These are phyloP conservation scores for Boletellus emodensis DNA, from an alignment of 768 basidiomycete species.

Conservation along the genomic window DNA sequence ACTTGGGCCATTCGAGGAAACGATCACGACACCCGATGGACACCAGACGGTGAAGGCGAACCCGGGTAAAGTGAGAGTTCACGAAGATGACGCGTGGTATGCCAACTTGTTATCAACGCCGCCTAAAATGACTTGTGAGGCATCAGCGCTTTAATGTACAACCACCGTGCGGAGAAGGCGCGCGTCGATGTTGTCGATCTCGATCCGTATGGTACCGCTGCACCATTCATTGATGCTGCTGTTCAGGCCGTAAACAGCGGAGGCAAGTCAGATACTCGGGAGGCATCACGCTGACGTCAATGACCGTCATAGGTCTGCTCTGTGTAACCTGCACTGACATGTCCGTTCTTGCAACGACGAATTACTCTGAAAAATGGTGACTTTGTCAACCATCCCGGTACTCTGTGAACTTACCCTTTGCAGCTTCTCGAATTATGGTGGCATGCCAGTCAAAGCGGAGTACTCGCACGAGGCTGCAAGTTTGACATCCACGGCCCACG, in stretches of 20 bases:
- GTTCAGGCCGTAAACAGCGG: slow-evolving; percentile 86
- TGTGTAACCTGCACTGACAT: slow-evolving; percentile 97
- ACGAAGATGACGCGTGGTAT: slow-evolving; percentile 94
- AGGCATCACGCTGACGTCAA: background rate
- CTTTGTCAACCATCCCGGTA: background rate
- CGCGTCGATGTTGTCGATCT: slow-evolving; percentile 95
- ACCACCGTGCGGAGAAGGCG: slow-evolving; percentile 65
- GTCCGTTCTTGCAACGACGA: slow-evolving; percentile 87
- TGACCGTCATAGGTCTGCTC: slow-evolving; percentile 54
- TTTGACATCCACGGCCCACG: background rate
- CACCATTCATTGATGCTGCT: slow-evolving; percentile 94
- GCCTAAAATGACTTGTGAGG: background rate
- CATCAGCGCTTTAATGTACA: slow-evolving; percentile 82
- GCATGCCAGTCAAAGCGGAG: slow-evolving; percentile 80
- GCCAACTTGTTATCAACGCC: slow-evolving; percentile 5
- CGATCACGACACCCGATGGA: slow-evolving; percentile 9
- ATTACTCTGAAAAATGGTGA: slow-evolving; percentile 96
- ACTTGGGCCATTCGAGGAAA: slow-evolving; percentile 41
- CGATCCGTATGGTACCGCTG: slow-evolving; percentile 96
- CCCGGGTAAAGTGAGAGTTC: slow-evolving; percentile 66
- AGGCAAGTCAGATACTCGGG: slow-evolving; percentile 46
- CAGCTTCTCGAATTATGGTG: slow-evolving; percentile 94
- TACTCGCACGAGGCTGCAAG: slow-evolving; percentile 90
- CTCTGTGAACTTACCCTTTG: background rate
- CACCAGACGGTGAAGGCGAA: slow-evolving; percentile 12